phyloP scores from a whole-genome alignment of 495 filamentous ascomycete species.

The Baudoinia panamericana region DNA sequence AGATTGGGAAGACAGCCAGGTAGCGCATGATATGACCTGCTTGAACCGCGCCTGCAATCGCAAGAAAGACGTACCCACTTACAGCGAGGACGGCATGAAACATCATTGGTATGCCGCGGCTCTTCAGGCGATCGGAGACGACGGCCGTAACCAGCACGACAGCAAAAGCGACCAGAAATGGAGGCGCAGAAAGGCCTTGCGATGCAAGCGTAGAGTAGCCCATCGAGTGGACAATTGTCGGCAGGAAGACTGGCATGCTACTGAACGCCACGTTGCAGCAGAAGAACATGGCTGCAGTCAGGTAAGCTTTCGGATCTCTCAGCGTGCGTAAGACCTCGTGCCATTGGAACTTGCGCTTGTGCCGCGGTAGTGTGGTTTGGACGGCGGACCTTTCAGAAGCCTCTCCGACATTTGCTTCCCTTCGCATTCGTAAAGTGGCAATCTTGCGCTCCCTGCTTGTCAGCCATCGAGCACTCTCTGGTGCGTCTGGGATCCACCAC shows the following conservation, averaged over 20 bases:
- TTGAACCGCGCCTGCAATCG: conserved; percentile 29
- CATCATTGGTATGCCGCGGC: conserved; percentile 23
- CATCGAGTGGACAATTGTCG: conserved; percentile 30
- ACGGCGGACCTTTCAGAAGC: too few species aligned
- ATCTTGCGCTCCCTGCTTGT: conserved; percentile 34
- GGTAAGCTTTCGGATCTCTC: conserved; percentile 51
- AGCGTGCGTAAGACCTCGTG: conserved; percentile 41
- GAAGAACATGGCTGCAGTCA: conserved; percentile 46
- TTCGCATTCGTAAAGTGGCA: conserved; percentile 38
- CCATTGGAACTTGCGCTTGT: conserved; percentile 32
- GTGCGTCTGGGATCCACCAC: conserved; percentile 41
- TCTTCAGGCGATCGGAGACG: conserved; percentile 24
- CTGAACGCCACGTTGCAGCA: conserved; percentile 30
- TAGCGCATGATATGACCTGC: conserved; percentile 33
- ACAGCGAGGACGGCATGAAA: conserved; percentile 38
- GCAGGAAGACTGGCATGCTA: conserved; percentile 31
- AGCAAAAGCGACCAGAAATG: conserved; percentile 28
- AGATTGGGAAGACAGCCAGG: conserved; percentile 43
- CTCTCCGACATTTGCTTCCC: conserved; percentile 26
- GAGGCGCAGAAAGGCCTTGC: conserved; percentile 30
- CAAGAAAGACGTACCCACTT: conserved; percentile 46
- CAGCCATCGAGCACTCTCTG: conserved; percentile 40
- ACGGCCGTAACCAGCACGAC: conserved; percentile 26
- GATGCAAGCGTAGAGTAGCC: conserved; percentile 22
- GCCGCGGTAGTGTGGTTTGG: conserved; percentile 1